Evolutionary conservation across 2,329 filamentous ascomycete species (phyloP), one percentile per base, ranked within the genome.

Genomic region (Cercospora sojina): DNA sequence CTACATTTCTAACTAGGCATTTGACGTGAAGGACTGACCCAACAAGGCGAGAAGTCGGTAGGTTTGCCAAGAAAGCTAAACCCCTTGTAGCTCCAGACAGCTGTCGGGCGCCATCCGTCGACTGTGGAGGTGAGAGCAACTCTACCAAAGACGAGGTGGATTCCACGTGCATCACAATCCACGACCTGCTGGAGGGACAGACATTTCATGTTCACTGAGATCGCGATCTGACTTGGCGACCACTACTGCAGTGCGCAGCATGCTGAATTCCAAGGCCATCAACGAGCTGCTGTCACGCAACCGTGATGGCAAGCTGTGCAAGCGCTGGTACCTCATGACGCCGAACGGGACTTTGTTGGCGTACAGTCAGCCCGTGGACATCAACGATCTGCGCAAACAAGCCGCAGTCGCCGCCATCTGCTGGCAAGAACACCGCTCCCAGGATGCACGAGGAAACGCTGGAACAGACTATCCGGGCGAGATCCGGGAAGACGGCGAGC

Each of bases 281-380:
- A 80, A 76, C 67, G 79, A 80, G 68, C 74, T 82, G 43, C 74
- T 83, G 62, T 77, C 78, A 41, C 77, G 78, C 63, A 82, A 83
- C 72, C 77, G 77, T 51, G 78, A 82, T 65, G 73, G 77, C 27
- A 74, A 77, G 43, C 76, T 82, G 41, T 82, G 79, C 72, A 78
- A 79, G 32, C 77, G 77, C 49, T 80, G 80, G 76, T 81, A 79
- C 68, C 74, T 84, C 63, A 84, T 83, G 80, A 83, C 82, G 31
- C 81, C 81, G 23, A 84, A 83, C 70, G 83, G 82, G 68, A 83
- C 81, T 2, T 73, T 84, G 20, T 76, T 84, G 59, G 82, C 83
- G 51, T 83, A 84, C 72, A 83, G 79, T 18, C 80, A 79, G 23
- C 81, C 82, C 12, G 77, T 79, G n/a, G 78, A 83, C 68, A 81